phyloP scores from a whole-genome alignment of 768 basidiomycete species.

The Auriculariales sp. region DNA sequence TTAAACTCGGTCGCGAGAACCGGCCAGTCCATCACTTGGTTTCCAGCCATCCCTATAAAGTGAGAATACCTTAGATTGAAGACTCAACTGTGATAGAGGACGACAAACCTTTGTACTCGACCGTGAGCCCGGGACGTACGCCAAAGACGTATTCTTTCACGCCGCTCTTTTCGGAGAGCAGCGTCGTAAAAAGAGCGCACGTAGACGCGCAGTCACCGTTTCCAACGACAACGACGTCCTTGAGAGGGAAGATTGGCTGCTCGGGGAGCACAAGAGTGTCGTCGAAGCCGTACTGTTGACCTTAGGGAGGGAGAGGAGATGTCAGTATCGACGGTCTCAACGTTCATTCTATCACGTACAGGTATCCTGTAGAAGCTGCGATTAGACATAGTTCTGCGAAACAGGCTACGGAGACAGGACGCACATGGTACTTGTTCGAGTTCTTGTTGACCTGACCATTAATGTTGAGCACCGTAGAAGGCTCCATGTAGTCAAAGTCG shows the following conservation, averaged over 20 bases:
- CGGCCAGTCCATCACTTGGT: neutral
- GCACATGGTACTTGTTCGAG: slow-evolving; percentile 34
- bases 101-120: slow-evolving; percentile 22
- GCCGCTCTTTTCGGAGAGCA: slow-evolving; percentile 41
- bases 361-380: slow-evolving; percentile 17
- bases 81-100: too few species aligned
- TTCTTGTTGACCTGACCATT: slow-evolving; percentile 30
- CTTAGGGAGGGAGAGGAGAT: too few species aligned
- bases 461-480: slow-evolving; percentile 24
- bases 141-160: slow-evolving; percentile 43
- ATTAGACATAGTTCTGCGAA: too few species aligned
- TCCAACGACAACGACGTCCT: slow-evolving; percentile 16
- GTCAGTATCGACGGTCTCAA: too few species aligned
- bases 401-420: neutral
- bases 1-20: neutral
- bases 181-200: slow-evolving; percentile 46
- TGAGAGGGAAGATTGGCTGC: slow-evolving; percentile 32
- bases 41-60: slow-evolving; percentile 12
- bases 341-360: too few species aligned
- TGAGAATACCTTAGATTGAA: too few species aligned
- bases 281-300: neutral
- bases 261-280: slow-evolving; percentile 20
- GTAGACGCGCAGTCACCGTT: slow-evolving; percentile 37
- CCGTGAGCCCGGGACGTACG: slow-evolving; percentile 33
- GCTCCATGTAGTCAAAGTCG: slow-evolving; percentile 30